Percentiles rank a stretch among this genome's conserved stretches.
Conservation (phyloP, 352 stramenopile genomes). For the Thraustochytrium striatum region DNA sequence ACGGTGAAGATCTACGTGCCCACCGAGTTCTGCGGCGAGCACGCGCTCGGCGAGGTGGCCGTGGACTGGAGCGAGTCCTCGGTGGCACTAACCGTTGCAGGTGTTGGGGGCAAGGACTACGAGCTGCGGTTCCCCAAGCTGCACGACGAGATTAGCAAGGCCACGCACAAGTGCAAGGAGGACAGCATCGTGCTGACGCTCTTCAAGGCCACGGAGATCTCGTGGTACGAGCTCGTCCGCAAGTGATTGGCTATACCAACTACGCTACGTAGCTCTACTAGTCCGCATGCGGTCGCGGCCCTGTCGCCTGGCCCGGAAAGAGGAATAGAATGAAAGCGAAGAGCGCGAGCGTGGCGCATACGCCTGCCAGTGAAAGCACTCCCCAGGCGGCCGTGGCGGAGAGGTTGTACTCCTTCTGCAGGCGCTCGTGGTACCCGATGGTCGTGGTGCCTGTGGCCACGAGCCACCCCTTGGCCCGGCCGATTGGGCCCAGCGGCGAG, state of each 20-base stretch:
- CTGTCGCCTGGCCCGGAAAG: background rate
- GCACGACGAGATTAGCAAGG: slow-evolving; percentile 44
- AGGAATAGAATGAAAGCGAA: background rate
- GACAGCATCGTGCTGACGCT: slow-evolving; percentile 40
- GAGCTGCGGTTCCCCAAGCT: slow-evolving; percentile 26
- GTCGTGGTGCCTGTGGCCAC: background rate
- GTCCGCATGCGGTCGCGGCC: background rate
- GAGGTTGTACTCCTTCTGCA: background rate
- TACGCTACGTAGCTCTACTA: too few relatives aligned
- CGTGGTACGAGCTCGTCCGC: slow-evolving; percentile 33
- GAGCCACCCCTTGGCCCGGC: slow-evolving; percentile 8
- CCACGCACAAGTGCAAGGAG: slow-evolving; percentile 18
- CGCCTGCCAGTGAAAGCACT: background rate
- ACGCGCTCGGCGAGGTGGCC: background rate
- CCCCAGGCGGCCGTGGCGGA: background rate
- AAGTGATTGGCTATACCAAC: too few relatives aligned
- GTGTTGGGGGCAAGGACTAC: slow-evolving; percentile 17
- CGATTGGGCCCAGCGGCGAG: slow-evolving; percentile 14
- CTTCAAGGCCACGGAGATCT: slow-evolving; percentile 24
- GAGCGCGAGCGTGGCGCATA: background rate
- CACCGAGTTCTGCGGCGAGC: slow-evolving; percentile 7
- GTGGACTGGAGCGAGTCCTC: slow-evolving; percentile 47
- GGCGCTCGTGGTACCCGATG: background rate
- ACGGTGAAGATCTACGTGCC: slow-evolving; percentile 48
- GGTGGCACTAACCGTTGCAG: background rate